Base-by-base conservation (phyloP, 2,329 filamentous ascomycete species). In the Uncinocarpus reesii region DNA sequence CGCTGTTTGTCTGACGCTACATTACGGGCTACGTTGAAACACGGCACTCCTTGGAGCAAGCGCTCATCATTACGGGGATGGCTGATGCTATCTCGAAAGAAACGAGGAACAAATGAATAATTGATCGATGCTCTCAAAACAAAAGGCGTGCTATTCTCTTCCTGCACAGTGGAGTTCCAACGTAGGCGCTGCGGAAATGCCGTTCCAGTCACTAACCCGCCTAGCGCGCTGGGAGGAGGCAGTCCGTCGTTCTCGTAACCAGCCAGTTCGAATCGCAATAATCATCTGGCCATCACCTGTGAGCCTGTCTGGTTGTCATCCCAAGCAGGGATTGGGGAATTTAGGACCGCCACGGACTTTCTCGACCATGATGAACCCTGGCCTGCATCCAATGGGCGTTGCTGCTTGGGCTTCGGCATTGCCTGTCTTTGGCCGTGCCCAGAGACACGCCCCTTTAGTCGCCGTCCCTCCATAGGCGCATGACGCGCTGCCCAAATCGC, bases 381-480 rank as follows among this genome's bases (percentile, higher is more conserved):
- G 13, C n/a, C n/a, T n/a, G n/a, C 43, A 29, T 2, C 32, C 43
- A 36, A 36, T 45, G 10, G 28, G 13, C 4, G 10, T 28, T 20
- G 16, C 4, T 13, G 10, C 28, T 10, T 32, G 16, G 4, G 16
- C 20, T 15, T 23, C 32, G 31, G 32, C 42, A 13, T 20, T 37
- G 31, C 4, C 42, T 38, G 2, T 46, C 32, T 46, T 21, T 45
- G 32, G 32, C 13, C n/a, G n/a, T 15, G 15, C 42, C 21, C n/a
- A 37, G 18, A 23, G 24, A 2, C 26, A 41, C 6, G 29, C 13
- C 24, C 23, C 8, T n/a, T 46, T 35, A 34, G 24, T 46, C 34
- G 43, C 34, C 24, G 34, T 29, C 43, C 31, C 34, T 28, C 24
- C 16, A 21, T 38, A 46, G 43, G 43, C 34, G 43, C 43, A 46